Evolutionary conservation across 2,329 filamentous ascomycete genomes (phyloP).

Genomic region (Parastagonospora nodorum): DNA sequence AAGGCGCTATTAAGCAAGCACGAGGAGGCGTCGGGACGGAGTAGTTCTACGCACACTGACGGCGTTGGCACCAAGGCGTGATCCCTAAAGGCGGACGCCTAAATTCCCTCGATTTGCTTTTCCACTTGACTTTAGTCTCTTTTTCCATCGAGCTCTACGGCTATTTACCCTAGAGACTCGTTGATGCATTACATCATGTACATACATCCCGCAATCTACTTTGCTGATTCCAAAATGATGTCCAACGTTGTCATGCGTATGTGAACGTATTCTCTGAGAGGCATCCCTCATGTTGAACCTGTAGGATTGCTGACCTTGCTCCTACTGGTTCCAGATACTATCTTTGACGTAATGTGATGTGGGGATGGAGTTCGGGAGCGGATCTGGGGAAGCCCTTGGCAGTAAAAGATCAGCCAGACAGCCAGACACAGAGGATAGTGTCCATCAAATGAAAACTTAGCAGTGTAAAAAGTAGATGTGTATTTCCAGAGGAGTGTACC

Average conservation of each 20-base stretch:
- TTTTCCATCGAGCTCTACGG: background rate
- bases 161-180: background rate
- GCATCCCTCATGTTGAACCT: no score
- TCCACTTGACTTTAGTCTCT: conserved; percentile 1
- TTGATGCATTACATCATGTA: background rate
- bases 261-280: no score
- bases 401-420: no score
- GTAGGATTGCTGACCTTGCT: no score
- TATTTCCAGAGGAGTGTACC: background rate
- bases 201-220: no score
- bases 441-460: background rate
- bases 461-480: background rate
- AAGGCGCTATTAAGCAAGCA: conserved; percentile 41
- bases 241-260: no score
- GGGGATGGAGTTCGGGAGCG: no score
- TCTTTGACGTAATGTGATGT: no score
- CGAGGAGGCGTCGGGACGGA: conserved; percentile 41
- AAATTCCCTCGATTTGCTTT: conserved; percentile 22
- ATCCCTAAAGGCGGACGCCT: conserved; percentile 37
- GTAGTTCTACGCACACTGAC: conserved; percentile 43
- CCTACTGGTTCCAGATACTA: no score
- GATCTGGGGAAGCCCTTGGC: no score
- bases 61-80: conserved; percentile 43
- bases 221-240: no score
- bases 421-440: no score